Evolutionary conservation across 176 grass and related monocot genomes (phyloP).

Genomic region (Lolium rigidum): DNA sequence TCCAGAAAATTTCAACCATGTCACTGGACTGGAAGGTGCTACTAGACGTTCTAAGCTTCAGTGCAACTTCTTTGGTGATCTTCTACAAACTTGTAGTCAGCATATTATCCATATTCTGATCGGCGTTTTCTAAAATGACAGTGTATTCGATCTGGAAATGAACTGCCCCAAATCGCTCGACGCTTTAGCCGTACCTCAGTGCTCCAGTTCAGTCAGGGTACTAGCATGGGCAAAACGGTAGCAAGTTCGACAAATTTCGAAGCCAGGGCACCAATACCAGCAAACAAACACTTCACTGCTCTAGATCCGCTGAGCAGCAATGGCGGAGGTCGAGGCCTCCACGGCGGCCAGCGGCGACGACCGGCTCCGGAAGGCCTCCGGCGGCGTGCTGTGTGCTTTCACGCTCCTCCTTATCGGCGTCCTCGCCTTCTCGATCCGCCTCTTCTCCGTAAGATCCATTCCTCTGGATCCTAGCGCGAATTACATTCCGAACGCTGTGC

Average conservation of each 20-base stretch:
- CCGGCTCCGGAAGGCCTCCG: constrained; percentile 73
- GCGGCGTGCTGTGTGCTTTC: constrained; percentile 67
- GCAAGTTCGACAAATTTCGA: not conserved
- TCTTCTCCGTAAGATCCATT: constrained; percentile 84
- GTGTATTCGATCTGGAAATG: not conserved
- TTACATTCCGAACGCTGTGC: not conserved
- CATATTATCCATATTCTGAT: not conserved
- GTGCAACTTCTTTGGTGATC: not conserved
- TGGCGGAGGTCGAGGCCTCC: constrained; percentile 59
- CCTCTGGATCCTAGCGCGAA: constrained; percentile 24
- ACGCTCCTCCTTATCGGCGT: constrained; percentile 89
- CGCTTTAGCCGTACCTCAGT: no score
- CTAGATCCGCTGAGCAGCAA: constrained; percentile 40
- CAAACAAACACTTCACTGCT: not conserved
- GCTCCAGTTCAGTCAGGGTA: not conserved
- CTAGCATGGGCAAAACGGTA: not conserved
- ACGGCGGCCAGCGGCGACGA: constrained; percentile 30
- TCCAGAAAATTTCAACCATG: not conserved
- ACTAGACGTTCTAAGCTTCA: not conserved
- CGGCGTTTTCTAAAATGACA: not conserved
- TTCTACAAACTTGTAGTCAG: not conserved
- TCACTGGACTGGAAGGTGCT: not conserved
- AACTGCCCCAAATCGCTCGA: not conserved
- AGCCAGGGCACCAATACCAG: not conserved
- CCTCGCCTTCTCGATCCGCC: constrained; percentile 93